A percentile compares a stretch with the other conserved stretches of the same genome.
These are phyloP conservation scores for Populus davidiana DNA, from an alignment of 345 rosid genomes.

Conservation along the genomic window DNA sequence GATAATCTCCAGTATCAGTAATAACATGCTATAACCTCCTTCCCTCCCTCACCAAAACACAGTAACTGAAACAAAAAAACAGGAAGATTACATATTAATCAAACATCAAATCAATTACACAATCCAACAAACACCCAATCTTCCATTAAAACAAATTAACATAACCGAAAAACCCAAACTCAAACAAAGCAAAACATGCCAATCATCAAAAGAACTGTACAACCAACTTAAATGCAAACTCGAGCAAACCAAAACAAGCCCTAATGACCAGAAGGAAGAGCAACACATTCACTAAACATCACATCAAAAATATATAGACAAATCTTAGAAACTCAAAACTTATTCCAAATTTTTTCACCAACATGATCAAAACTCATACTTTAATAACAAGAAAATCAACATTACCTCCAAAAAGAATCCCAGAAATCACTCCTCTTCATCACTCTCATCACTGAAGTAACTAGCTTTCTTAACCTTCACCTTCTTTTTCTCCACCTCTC, in stretches of 20 bases:
- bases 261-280: background rate
- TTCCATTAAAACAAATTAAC: background rate
- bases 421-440: constrained; percentile 47
- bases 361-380: too few species aligned
- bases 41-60: background rate
- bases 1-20: background rate
- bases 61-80: background rate
- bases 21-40: background rate
- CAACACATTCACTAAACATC: background rate
- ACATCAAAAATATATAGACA: background rate
- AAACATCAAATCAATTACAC: background rate
- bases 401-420: background rate
- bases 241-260: background rate
- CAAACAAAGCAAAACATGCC: background rate
- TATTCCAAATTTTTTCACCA: background rate
- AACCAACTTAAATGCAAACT: background rate
- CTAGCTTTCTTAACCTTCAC: constrained; percentile 56
- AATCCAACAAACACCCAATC: background rate
- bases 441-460: constrained; percentile 97
- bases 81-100: background rate
- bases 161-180: background rate
- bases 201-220: background rate
- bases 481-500: constrained; percentile 35
- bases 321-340: background rate
- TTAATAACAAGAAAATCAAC: background rate